These are phyloP conservation scores for Vanilla planifolia DNA, from an alignment of 106 monocot species.

Conservation along the genomic window DNA sequence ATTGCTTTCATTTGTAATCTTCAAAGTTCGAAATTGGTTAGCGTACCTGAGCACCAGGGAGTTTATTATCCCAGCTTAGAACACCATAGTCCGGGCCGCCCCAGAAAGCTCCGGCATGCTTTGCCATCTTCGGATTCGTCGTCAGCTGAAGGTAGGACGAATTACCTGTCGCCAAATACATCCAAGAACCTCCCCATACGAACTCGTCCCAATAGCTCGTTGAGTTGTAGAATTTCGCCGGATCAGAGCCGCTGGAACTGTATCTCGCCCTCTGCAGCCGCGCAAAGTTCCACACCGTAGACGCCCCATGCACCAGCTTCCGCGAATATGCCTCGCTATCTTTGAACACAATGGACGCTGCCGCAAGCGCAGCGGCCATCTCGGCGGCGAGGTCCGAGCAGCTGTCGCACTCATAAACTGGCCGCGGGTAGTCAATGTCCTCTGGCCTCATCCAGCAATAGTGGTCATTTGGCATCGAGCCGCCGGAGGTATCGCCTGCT, in stretches of 20 bases:
- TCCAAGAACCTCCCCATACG: slow-evolving; percentile 87
- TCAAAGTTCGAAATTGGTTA: too few relatives aligned
- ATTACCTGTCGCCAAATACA: slow-evolving; percentile 86
- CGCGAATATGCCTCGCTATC: slow-evolving; percentile 75
- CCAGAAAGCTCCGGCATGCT: slow-evolving; percentile 88
- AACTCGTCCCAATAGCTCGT: slow-evolving; percentile 83
- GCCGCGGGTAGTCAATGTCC: slow-evolving; percentile 75
- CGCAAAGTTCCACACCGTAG: slow-evolving; percentile 58
- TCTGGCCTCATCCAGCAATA: slow-evolving; percentile 93
- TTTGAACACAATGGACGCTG: slow-evolving; percentile 88
- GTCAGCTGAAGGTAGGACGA: slow-evolving; percentile 55
- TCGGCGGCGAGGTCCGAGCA: slow-evolving; percentile 91
- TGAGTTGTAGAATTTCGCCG: slow-evolving; percentile 41
- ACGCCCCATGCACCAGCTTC: slow-evolving; percentile 86
- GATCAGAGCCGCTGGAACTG: slow-evolving; percentile 30
- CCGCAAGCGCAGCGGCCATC: slow-evolving; percentile 76
- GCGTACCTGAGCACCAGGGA: slow-evolving; percentile 81
- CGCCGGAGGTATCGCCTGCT: slow-evolving; percentile 33
- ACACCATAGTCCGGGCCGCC: slow-evolving; percentile 88
- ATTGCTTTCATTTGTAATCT: too few relatives aligned
- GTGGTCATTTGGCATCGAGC: slow-evolving; percentile 64
- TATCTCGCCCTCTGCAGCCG: slow-evolving; percentile 51
- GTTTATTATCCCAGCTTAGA: slow-evolving; percentile 94
- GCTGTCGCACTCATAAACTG: slow-evolving; percentile 52
- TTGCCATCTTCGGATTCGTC: slow-evolving; percentile 64